Evolutionary conservation across 73 alveolate species (phyloP).

Genomic region (Paramecium sonneborni): DNA sequence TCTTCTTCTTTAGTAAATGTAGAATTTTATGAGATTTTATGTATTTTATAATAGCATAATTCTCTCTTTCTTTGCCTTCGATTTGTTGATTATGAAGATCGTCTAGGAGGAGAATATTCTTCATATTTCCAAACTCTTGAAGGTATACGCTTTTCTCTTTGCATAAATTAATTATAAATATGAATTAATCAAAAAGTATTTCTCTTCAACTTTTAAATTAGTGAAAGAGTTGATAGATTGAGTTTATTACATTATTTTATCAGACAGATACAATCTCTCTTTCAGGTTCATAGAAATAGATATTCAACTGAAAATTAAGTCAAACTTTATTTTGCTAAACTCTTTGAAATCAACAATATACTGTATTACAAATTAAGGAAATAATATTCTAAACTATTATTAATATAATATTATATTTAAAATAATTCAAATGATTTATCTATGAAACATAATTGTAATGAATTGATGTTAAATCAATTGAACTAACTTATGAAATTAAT

Average conservation of each 20-base stretch:
- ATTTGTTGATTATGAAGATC: not conserved
- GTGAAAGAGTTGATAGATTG: not conserved
- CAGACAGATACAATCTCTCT: not conserved
- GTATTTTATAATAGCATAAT: not conserved
- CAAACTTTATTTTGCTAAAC: not conserved
- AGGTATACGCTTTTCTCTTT: not conserved
- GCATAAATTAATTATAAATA: not conserved
- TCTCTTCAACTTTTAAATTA: not conserved
- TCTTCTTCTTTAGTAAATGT: constrained; percentile 15
- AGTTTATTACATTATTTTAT: not conserved
- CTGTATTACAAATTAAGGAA: not conserved
- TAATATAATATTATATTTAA: not conserved
- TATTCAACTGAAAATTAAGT: not conserved
- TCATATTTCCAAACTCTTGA: not conserved
- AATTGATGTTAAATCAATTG: too few species aligned
- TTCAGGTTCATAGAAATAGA: not conserved
- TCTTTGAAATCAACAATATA: not conserved
- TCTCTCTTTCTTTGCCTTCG: not conserved
- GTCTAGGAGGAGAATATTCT: not conserved
- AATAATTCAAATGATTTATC: too few species aligned
- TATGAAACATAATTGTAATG: too few species aligned
- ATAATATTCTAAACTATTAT: not conserved
- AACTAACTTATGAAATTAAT: too few species aligned
- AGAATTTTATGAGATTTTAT: not conserved
- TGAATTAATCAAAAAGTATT: not conserved